Evolutionary conservation across 169 alveolate species (phyloP), one percentile per base, ranked within the genome.

Genomic region (Eimeria brunetti): DNA sequence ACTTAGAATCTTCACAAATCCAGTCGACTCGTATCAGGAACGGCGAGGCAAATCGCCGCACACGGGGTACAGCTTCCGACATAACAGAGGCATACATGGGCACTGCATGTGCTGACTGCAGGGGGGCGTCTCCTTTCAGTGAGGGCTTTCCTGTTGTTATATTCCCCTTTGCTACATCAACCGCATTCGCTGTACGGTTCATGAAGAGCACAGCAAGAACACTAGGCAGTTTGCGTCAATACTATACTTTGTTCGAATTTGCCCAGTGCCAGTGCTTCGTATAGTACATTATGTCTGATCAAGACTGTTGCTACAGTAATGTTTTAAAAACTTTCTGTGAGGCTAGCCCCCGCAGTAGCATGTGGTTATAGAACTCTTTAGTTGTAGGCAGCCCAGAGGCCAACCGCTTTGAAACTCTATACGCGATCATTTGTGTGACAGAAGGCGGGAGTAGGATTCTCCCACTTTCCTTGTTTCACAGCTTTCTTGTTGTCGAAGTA

Each of bases 51-150:
- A 1, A 58, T 56, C 56, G 80, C 91, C 33, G 5, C 58, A 4
- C 91, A 85, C 22, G 91, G 53, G 91, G 91, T 2, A 9, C 76
- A 36, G 78, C 58, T 24, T 78, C 91, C 33, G 53, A 85, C 22
- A 24, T 85, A n/a, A 73, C 33, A 9, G 30, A 56, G 80, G 91
- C 60, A 58, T n/a, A n/a, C n/a, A n/a, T n/a, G n/a, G n/a, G n/a
- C n/a, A n/a, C n/a, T n/a, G n/a, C n/a, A n/a, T 18, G 83, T 33
- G 2, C 83, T 7, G 49, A 14, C 81, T 6, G 4, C 36, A 22
- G 71, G n/a, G n/a, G n/a, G n/a, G n/a, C 12, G 36, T 22, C n/a
- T n/a, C 20, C 81, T 16, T 36, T 8, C 30, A 71, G 30, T 6
- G 53, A 38, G 81, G 53, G 4, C 78, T 18, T 71, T 2, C 27